Evolutionary conservation across 257 asterid species (phyloP).

Genomic region (Solanum gracilifrons): DNA sequence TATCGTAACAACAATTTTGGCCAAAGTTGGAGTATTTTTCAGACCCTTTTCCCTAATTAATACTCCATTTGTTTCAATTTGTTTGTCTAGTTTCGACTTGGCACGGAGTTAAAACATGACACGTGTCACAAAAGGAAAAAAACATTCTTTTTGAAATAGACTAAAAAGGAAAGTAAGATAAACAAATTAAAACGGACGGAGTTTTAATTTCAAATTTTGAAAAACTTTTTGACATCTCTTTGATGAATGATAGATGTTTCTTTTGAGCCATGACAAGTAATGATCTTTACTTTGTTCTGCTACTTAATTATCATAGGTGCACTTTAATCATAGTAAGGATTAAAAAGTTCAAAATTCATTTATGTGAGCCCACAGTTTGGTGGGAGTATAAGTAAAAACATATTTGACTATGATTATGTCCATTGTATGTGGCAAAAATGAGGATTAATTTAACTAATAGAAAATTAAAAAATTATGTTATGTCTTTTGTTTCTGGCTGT

Average conservation of each 20-base stretch:
- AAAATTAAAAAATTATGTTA: not conserved
- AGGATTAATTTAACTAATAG: not conserved
- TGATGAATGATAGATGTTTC: slow-evolving; percentile 1
- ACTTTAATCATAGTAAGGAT: slow-evolving; percentile 17
- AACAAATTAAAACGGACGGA: too few relatives aligned
- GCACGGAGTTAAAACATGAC: accelerated
- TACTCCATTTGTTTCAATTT: not conserved
- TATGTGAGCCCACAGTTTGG: slow-evolving; percentile 32
- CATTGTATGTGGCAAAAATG: not conserved
- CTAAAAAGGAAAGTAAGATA: too few relatives aligned
- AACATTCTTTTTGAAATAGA: too few relatives aligned
- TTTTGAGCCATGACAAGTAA: slow-evolving; percentile 23
- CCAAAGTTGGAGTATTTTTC: too few relatives aligned
- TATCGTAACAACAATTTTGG: too few relatives aligned
- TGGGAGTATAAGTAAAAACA: slow-evolving; percentile 2
- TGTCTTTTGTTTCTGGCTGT: not conserved
- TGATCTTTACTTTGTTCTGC: slow-evolving; percentile 11
- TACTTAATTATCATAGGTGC: slow-evolving; percentile 30
- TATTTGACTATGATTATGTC: not conserved
- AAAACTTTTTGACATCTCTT: not conserved
- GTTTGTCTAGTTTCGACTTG: not conserved
- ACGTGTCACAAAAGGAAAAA: too few relatives aligned
- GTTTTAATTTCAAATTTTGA: not conserved
- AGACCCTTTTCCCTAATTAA: too few relatives aligned
- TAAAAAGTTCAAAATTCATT: slow-evolving; percentile 2